phyloP scores from a whole-genome alignment of 495 filamentous ascomycete species.

The Chaetomidium leptoderma region DNA sequence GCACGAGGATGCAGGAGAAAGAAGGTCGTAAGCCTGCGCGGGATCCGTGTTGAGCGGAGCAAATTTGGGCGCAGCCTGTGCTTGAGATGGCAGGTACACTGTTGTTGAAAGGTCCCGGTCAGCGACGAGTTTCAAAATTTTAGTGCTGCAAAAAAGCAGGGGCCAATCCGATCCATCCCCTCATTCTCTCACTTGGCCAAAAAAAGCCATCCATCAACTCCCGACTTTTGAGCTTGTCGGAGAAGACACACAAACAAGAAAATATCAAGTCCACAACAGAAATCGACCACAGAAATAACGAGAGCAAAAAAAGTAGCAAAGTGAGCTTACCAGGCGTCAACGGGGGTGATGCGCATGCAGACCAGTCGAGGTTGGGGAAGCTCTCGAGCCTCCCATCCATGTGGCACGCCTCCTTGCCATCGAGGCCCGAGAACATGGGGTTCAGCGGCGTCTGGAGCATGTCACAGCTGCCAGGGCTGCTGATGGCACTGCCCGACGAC shows the following conservation, averaged over 20 bases:
- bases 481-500: constrained; percentile 72
- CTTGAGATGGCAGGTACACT: constrained; percentile 78
- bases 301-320: constrained; percentile 18
- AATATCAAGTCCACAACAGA: too few species aligned
- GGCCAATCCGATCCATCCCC: background rate
- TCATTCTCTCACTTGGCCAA: background rate
- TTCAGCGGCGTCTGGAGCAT: constrained; percentile 77
- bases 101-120: constrained; percentile 32
- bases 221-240: too few species aligned
- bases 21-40: constrained; percentile 65
- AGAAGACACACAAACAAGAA: too few species aligned
- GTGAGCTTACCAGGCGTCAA: constrained; percentile 82
- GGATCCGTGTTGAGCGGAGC: constrained; percentile 62
- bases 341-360: constrained; percentile 71
- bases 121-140: constrained; percentile 22
- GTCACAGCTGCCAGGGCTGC: constrained; percentile 78
- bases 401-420: constrained; percentile 76
- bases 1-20: constrained; percentile 66
- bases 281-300: background rate
- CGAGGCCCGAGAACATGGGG: constrained; percentile 69
- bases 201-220: background rate
- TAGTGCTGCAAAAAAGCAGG: background rate
- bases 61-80: constrained; percentile 30
- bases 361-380: constrained; percentile 72
- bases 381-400: constrained; percentile 66